phyloP scores from a whole-genome alignment of 2,329 filamentous ascomycete genomes.

The Talaromyces verruculosus region DNA sequence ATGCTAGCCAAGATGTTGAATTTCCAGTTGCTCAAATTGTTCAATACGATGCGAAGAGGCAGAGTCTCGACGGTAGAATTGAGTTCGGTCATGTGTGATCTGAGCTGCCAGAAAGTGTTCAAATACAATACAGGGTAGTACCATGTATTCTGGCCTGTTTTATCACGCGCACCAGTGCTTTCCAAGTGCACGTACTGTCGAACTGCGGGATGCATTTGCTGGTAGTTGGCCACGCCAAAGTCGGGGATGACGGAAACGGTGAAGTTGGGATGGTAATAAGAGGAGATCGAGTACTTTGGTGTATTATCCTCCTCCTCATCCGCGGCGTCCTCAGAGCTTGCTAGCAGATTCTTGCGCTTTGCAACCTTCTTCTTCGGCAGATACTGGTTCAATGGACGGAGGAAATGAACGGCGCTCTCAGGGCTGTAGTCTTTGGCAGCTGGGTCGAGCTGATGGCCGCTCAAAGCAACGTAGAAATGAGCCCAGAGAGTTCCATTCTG shows the following conservation, averaged over 20 bases:
- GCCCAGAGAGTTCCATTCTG: slow-evolving; percentile 92
- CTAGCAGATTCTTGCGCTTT: slow-evolving; percentile 83
- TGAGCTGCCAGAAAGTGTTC: slow-evolving; percentile 97
- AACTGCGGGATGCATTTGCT: slow-evolving; percentile 68
- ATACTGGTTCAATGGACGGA: slow-evolving; percentile 83
- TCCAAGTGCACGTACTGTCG: slow-evolving; percentile 79
- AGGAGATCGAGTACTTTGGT: slow-evolving; percentile 69
- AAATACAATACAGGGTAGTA: slow-evolving; percentile 88
- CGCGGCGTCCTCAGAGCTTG: slow-evolving; percentile 51
- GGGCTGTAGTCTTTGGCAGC: slow-evolving; percentile 69
- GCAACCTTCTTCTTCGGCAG: slow-evolving; percentile 83
- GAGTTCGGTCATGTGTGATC: slow-evolving; percentile 82
- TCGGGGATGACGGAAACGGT: slow-evolving; percentile 85
- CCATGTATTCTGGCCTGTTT: slow-evolving; percentile 83
- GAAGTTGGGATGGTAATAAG: slow-evolving; percentile 94
- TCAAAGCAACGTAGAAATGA: slow-evolving; percentile 83
- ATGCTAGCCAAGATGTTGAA: slow-evolving; percentile 81
- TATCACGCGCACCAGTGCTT: slow-evolving; percentile 75
- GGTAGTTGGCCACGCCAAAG: slow-evolving; percentile 67
- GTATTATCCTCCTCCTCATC: slow-evolving; percentile 54
- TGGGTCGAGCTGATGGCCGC: slow-evolving; percentile 75
- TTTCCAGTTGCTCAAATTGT: slow-evolving; percentile 83
- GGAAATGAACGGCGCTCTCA: slow-evolving; percentile 76
- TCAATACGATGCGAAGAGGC: slow-evolving; percentile 78
- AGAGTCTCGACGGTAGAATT: slow-evolving; percentile 84